Conservation (phyloP, 768 basidiomycete species). For the Trametes elegans region DNA sequence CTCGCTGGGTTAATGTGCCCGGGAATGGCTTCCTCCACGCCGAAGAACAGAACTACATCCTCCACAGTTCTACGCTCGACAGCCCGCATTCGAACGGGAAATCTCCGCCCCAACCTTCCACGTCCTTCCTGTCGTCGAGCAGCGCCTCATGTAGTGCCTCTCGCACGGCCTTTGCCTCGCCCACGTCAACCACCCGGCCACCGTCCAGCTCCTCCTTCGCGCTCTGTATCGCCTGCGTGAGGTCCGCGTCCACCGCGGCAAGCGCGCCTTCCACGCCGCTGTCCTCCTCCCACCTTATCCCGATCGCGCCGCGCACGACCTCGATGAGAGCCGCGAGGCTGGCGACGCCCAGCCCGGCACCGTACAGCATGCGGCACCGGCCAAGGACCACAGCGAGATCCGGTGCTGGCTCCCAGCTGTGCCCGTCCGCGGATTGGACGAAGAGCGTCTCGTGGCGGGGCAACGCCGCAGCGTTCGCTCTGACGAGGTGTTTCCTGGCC, state of each 20-base stretch:
- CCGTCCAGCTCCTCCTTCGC: conserved; percentile 69
- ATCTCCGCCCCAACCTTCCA: conserved; percentile 65
- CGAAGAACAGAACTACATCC: conserved; percentile 26
- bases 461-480: conserved; percentile 38
- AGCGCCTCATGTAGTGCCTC: conserved; percentile 49
- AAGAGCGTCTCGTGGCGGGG: conserved; percentile 45
- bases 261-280: conserved; percentile 56
- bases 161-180: conserved; percentile 46
- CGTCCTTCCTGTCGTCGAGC: conserved; percentile 50
- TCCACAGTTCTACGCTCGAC: conserved; percentile 60
- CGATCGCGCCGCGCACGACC: conserved; percentile 58
- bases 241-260: conserved; percentile 67
- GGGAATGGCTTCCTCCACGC: too few relatives aligned
- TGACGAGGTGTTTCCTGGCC: conserved; percentile 56
- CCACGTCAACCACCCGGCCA: conserved; percentile 48
- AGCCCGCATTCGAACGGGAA: conserved; percentile 73
- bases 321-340: conserved; percentile 54
- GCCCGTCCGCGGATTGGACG: conserved; percentile 38
- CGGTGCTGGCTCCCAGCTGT: conserved; percentile 40
- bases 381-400: conserved; percentile 51
- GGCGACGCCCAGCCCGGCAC: conserved; percentile 72
- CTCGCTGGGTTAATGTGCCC: too few relatives aligned
- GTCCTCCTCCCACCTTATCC: conserved; percentile 60
- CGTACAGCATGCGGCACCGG: conserved; percentile 66
- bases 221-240: conserved; percentile 81